Percentiles rank a stretch among this genome's conserved stretches.
Conservation (phyloP, 225 moss, liverwort and hornwort genomes). For the Rhytidiadelphus loreus region DNA sequence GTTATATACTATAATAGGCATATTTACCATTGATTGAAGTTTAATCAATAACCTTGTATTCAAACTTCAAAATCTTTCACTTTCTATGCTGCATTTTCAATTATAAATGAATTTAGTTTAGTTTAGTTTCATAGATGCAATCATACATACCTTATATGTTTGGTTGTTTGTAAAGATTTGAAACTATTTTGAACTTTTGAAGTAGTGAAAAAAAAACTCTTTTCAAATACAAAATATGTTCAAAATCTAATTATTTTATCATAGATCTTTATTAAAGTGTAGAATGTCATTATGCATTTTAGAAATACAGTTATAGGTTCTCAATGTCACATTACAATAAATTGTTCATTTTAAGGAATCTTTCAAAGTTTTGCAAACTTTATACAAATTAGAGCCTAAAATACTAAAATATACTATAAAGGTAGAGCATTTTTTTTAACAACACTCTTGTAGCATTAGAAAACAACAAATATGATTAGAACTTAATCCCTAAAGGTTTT, state of each 20-base stretch:
- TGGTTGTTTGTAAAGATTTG: neutral
- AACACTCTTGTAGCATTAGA: neutral
- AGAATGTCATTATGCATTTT: no score
- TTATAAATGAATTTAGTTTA: neutral
- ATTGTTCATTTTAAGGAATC: no score
- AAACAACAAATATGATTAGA: neutral
- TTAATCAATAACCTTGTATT: neutral
- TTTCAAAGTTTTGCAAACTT: no score
- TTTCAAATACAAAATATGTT: neutral
- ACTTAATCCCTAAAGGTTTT: no score
- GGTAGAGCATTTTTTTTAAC: neutral
- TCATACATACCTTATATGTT: neutral
- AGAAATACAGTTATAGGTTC: no score
- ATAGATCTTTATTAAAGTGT: no score
- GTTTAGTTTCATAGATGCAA: neutral
- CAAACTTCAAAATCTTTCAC: neutral
- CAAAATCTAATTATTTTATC: no score
- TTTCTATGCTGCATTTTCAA: neutral
- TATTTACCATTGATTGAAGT: neutral
- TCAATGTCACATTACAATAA: no score
- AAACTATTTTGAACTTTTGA: neutral
- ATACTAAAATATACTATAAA: neutral
- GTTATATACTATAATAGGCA: accelerated
- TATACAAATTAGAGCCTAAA: no score
- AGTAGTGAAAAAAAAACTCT: neutral